Percentiles rank a stretch among this genome's conserved stretches.
phyloP scores from a whole-genome alignment of 345 rosid genomes.

The Firmiana major region DNA sequence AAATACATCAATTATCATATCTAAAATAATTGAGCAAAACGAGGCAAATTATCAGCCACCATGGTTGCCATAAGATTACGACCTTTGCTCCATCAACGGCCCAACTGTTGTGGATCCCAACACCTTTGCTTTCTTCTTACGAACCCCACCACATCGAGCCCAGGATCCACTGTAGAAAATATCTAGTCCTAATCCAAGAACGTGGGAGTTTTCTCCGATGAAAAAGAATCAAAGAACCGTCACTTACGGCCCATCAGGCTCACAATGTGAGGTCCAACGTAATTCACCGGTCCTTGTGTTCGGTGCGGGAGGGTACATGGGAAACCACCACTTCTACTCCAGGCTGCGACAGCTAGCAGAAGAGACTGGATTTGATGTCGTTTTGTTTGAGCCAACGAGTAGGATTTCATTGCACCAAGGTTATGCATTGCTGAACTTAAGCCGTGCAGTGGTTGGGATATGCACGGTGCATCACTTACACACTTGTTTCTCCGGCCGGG shows the following conservation, averaged over 20 bases:
- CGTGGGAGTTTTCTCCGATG: slow-evolving; percentile 32
- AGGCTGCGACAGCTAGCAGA: background rate
- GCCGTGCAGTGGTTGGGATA: too few species aligned
- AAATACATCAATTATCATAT: too few species aligned
- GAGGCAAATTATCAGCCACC: too few species aligned
- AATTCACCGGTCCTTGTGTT: too few species aligned
- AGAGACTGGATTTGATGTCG: slow-evolving; percentile 49
- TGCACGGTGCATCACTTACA: too few species aligned
- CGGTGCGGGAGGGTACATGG: too few species aligned
- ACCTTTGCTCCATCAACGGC: slow-evolving; percentile 11
- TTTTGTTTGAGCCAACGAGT: slow-evolving; percentile 25
- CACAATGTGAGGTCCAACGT: too few species aligned
- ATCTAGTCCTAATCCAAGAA: slow-evolving; percentile 58
- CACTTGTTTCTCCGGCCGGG: too few species aligned
- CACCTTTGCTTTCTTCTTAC: slow-evolving; percentile 26
- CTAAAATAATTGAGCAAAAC: too few species aligned
- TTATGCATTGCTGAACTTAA: slow-evolving; percentile 36
- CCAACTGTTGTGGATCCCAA: slow-evolving; percentile 33
- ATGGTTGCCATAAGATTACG: too few species aligned
- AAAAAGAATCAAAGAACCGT: slow-evolving; percentile 33
- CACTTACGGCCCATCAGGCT: too few species aligned
- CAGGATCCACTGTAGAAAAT: slow-evolving; percentile 11
- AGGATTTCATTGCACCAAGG: slow-evolving; percentile 27
- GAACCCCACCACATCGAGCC: slow-evolving; percentile 18
- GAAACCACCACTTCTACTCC: too few species aligned